Evolutionary conservation across 2,329 filamentous ascomycete species (phyloP), one percentile per base, ranked within the genome.

Genomic region (Herpotrichia juniperi): DNA sequence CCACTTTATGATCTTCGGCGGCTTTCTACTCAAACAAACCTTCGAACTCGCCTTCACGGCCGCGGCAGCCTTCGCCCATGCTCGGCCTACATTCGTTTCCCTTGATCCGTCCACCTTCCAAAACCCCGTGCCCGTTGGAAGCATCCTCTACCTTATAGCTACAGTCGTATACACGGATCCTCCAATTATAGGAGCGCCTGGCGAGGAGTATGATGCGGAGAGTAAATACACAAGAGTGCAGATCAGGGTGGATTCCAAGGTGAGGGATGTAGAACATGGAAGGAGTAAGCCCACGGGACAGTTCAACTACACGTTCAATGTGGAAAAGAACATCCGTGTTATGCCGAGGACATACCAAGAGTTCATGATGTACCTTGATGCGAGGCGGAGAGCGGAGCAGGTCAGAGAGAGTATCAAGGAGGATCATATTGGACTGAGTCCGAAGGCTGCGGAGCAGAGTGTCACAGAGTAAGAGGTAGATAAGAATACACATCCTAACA

Each of bases 1-100:
- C 71, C 86, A 88, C 63, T 89, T 88, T 70, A 90, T 90, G 87
- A 89, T 91, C 48, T 91, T 91, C 63, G 88, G 88, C 46, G 88
- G 88, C 12, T 90, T 87, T 67, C 81, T 91, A 10, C 78, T 91
- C 10, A 89, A 89, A 66, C 85, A 89, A 64, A 88, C 87, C 0
- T 91, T 90, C 62, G 88, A 91, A 72, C 79, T 91, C 6, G 88
- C 88, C 1, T 91, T 91, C 74, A 90, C 87, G 69, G 89, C 87
- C 64, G 87, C 87, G 1, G 87, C 88, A 1, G 84, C 84, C 8
- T 89, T 90, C 66, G 84, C 87, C 0, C 87, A 89, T 66, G 81
- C 83, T 1, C 79, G 87, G 2, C 88, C 88, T 1, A 87, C 84
- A 14, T 91, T 91, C 76, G 78, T 91, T 46, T 87, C 85, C 7